phyloP scores from a whole-genome alignment of 192 early-diverging fungal genomes.

The Entrophospora sp. region DNA sequence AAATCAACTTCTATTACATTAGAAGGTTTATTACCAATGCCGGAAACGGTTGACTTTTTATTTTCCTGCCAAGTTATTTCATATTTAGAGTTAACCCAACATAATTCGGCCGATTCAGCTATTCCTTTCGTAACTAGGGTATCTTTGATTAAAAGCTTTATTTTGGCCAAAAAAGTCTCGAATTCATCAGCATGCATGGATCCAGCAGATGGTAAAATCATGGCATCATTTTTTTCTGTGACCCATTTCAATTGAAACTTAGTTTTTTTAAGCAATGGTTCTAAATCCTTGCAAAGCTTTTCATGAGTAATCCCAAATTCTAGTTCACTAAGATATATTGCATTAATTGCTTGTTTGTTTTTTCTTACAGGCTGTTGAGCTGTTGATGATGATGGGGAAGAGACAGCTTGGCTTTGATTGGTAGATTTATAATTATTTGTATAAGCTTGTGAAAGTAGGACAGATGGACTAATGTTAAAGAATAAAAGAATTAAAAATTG shows the following conservation, averaged over 20 bases:
- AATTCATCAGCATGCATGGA: slow-evolving; percentile 42
- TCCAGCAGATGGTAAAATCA: slow-evolving; percentile 34
- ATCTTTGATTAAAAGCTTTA: slow-evolving; percentile 31
- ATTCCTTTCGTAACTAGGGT: slow-evolving; percentile 26
- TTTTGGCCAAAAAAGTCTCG: slow-evolving; percentile 35
- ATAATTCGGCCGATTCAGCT: slow-evolving; percentile 35
- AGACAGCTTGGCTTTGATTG: not conserved
- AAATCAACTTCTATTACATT: not conserved
- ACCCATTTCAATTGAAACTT: slow-evolving; percentile 41
- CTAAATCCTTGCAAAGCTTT: slow-evolving; percentile 39
- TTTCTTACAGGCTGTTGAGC: slow-evolving; percentile 26
- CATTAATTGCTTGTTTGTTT: slow-evolving; percentile 48
- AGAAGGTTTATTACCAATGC: not conserved
- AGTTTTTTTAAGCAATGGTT: too few species aligned
- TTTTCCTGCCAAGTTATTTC: slow-evolving; percentile 33
- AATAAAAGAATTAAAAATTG: too few species aligned
- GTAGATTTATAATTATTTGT: not conserved
- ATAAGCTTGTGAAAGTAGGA: slow-evolving; percentile 34
- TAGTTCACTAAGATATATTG: slow-evolving; percentile 43
- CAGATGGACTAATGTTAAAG: too few species aligned
- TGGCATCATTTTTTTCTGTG: slow-evolving; percentile 41
- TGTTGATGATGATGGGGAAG: not conserved
- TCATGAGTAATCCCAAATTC: slow-evolving; percentile 40
- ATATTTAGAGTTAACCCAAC: slow-evolving; percentile 47
- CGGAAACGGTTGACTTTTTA: not conserved